Conservation (phyloP, 345 rosid species). For the Physaria fendleri region DNA sequence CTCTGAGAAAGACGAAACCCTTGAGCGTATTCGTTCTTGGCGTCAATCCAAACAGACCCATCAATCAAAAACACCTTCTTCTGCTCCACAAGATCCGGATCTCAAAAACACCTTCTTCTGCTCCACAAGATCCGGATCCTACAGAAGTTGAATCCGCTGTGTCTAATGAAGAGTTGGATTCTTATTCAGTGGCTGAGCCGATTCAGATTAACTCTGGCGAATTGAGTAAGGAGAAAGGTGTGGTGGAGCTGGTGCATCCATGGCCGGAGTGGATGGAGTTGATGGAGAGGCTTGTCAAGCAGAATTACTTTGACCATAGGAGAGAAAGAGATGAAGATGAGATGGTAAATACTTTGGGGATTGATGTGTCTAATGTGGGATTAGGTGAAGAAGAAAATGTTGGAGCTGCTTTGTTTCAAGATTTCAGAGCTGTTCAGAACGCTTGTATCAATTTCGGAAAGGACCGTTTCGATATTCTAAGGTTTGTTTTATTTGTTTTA, state of each 20-base stretch:
- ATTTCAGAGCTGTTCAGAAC: slow-evolving; percentile 66
- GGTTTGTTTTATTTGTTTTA: no score
- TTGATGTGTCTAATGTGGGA: slow-evolving; percentile 32
- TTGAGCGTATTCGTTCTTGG: slow-evolving; percentile 87
- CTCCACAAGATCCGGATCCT: slow-evolving; percentile 10
- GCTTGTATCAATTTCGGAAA: slow-evolving; percentile 91
- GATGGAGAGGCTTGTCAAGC: slow-evolving; percentile 76
- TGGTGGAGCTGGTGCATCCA: slow-evolving; percentile 73
- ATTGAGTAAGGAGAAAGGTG: slow-evolving; percentile 16
- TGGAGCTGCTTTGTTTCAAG: slow-evolving; percentile 52
- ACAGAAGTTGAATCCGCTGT: background rate
- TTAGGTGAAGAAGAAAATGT: slow-evolving; percentile 25
- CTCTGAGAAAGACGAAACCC: slow-evolving; percentile 54
- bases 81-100: background rate
- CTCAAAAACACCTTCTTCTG: background rate
- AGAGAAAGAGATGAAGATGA: slow-evolving; percentile 58
- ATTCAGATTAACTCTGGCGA: background rate
- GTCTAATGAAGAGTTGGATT: background rate
- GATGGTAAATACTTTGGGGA: slow-evolving; percentile 51
- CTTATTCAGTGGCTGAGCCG: background rate
- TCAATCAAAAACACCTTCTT: background rate
- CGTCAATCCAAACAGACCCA: slow-evolving; percentile 57
- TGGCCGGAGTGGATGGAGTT: slow-evolving; percentile 99
- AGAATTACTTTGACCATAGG: slow-evolving; percentile 86
- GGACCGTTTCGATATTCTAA: slow-evolving; percentile 91